These are phyloP conservation scores for Drechslerella stenobrocha DNA, from an alignment of 2,329 filamentous ascomycete genomes.

Conservation along the genomic window DNA sequence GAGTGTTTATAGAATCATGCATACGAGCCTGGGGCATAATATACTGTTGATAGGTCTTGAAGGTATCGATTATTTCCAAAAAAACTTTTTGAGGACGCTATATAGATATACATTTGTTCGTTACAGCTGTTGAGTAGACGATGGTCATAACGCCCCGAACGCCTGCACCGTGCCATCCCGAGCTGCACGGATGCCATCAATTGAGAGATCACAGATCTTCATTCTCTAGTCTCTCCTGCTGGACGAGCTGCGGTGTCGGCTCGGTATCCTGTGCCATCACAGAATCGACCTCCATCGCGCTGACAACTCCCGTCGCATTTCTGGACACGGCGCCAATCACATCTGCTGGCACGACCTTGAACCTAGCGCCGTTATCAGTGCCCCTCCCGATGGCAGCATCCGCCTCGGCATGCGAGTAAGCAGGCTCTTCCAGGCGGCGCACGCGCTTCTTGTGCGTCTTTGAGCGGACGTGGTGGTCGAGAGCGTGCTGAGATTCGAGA, in stretches of 20 bases:
- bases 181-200: not conserved
- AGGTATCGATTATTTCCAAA: not conserved
- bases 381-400: constrained; percentile 75
- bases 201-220: constrained; percentile 10
- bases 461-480: constrained; percentile 74
- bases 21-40: not conserved
- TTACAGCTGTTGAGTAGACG: too few species aligned
- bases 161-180: too few species aligned
- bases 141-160: too few species aligned
- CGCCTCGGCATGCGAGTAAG: constrained; percentile 82
- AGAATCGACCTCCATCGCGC: constrained; percentile 26
- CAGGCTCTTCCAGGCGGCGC: constrained; percentile 78
- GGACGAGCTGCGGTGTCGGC: constrained; percentile 16
- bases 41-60: not conserved
- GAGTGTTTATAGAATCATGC: not conserved
- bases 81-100: too few species aligned
- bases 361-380: constrained; percentile 65
- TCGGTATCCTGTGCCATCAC: constrained; percentile 2
- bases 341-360: constrained; percentile 23
- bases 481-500: constrained; percentile 82
- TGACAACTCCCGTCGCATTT: constrained; percentile 11
- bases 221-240: constrained; percentile 18
- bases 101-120: too few species aligned
- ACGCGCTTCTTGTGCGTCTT: constrained; percentile 84
- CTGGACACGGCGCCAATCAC: constrained; percentile 22